Base-by-base conservation (phyloP, 23 red algal genomes). In the Gracilaria domingensis region DNA sequence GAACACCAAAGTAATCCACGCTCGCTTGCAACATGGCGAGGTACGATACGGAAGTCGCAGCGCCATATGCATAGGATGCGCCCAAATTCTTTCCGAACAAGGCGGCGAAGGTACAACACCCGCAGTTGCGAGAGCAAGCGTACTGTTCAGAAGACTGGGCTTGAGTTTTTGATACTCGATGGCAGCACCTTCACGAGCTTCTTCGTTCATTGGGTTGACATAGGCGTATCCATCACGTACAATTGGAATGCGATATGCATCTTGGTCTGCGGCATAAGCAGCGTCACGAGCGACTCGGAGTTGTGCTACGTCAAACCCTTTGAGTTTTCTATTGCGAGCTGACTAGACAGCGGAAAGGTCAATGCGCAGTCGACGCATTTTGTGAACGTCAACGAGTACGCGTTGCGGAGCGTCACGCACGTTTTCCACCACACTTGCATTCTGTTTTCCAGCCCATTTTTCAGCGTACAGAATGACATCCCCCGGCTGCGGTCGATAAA, bases 401-500 rank as follows among this genome's bases (percentile, higher is more conserved):
- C 80, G 81, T 51, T 70, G 74, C 14, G 34, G 56, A 38, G 60
- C 73, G 89, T 66, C 80, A 44, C 81, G 75, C 44, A 98, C 91
- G 64, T 32, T 45, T 8, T 93, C 90, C 28, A 98, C 96, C 26
- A 98, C 33, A 60, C 96, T 92, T 12, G 83, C 83, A 28, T 72
- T 74, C 44, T 92, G 85, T 50, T 98, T 88, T 24, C 66, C 81
- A 12, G 91, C 47, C 96, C 96, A 98, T 30, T 66, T 84, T 69
- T 87, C 96, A 36, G 87, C 55, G 79, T 76, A 93, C 32, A 98
- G 67, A 48, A 98, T 92, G 47, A 98, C 72, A 21, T 95, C 87
- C n/a, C 96, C 96, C 47, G 62, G 80, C 14, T 83, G 49, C 23
- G 94, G 94, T 49, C 50, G 29, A 91, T 29, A 35, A 96, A 95